A percentile compares a stretch with the other conserved stretches of the same genome.
These are phyloP conservation scores for Trichosporon sp. DNA, from an alignment of 1,284 basidiomycete species.

Conservation along the genomic window DNA sequence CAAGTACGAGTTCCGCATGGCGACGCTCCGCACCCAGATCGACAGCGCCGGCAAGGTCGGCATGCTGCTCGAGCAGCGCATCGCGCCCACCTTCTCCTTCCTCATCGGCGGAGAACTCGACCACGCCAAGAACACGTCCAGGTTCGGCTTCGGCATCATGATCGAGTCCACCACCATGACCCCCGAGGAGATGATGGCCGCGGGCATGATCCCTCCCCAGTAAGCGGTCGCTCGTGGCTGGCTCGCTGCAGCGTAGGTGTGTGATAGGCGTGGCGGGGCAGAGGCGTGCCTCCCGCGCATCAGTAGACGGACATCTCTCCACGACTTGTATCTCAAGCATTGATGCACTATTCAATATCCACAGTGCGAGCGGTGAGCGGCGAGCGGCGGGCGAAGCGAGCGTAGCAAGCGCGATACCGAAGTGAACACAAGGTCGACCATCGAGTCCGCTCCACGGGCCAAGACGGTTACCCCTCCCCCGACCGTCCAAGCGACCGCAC, in stretches of 20 bases:
- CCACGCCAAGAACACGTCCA: slow-evolving; percentile 93
- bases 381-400: not conserved
- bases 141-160: slow-evolving; percentile 94
- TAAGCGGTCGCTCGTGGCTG: not conserved
- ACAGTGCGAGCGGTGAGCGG: not conserved
- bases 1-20: slow-evolving; percentile 92
- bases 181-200: slow-evolving; percentile 49
- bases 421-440: too few relatives aligned
- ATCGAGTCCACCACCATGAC: slow-evolving; percentile 62
- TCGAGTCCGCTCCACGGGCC: too few relatives aligned
- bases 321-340: slow-evolving; percentile 34
- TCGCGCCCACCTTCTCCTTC: slow-evolving; percentile 93
- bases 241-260: not conserved
- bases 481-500: too few relatives aligned
- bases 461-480: too few relatives aligned
- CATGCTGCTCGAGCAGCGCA: slow-evolving; percentile 89
- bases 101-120: slow-evolving; percentile 95
- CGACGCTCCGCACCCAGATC: slow-evolving; percentile 86
- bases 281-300: not conserved
- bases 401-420: not conserved
- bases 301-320: slow-evolving; percentile 11
- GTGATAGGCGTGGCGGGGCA: not conserved
- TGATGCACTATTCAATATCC: slow-evolving; percentile 31
- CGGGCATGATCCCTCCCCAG: slow-evolving; percentile 44
- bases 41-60: slow-evolving; percentile 92